A percentile compares a stretch with the other conserved stretches of the same genome.
Evolutionary conservation across 495 filamentous ascomycete genomes (phyloP).

Genomic region (Aspergillus egyptiacus): DNA sequence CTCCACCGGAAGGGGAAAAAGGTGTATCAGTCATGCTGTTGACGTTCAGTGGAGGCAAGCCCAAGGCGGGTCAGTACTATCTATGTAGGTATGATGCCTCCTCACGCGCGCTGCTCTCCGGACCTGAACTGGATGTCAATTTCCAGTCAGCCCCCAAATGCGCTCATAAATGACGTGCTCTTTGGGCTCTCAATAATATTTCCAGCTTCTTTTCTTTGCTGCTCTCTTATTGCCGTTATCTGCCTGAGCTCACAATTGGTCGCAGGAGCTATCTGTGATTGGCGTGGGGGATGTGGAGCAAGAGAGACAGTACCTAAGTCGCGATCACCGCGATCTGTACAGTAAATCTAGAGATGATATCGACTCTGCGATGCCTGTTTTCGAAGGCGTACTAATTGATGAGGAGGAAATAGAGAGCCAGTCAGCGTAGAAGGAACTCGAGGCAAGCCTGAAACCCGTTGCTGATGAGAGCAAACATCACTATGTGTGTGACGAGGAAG

Average conservation of each 20-base stretch:
- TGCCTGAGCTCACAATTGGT: background rate
- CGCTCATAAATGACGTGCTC: background rate
- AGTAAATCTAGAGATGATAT: no score
- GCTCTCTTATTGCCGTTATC: background rate
- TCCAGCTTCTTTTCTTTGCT: background rate
- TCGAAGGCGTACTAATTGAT: no score
- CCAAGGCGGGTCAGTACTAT: conserved; percentile 16
- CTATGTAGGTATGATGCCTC: conserved; percentile 8
- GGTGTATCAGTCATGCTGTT: conserved; percentile 42
- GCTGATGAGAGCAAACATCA: conserved; percentile 9
- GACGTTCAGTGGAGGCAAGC: conserved; percentile 17
- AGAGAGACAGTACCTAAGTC: background rate
- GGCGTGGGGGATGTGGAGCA: conserved; percentile 12
- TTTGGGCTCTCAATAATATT: background rate
- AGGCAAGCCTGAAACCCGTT: background rate
- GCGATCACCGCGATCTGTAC: background rate
- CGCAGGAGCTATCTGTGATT: conserved; percentile 10
- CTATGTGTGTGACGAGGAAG: conserved; percentile 1
- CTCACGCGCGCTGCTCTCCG: conserved; percentile 20
- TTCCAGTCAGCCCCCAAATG: background rate
- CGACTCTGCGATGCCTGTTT: no score
- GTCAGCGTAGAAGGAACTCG: conserved; percentile 2
- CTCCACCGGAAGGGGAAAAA: conserved; percentile 44
- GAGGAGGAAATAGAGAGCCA: no score
- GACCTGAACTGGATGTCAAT: conserved; percentile 2